phyloP scores from a whole-genome alignment of 495 filamentous ascomycete genomes.

The Penicillium cinerascens region DNA sequence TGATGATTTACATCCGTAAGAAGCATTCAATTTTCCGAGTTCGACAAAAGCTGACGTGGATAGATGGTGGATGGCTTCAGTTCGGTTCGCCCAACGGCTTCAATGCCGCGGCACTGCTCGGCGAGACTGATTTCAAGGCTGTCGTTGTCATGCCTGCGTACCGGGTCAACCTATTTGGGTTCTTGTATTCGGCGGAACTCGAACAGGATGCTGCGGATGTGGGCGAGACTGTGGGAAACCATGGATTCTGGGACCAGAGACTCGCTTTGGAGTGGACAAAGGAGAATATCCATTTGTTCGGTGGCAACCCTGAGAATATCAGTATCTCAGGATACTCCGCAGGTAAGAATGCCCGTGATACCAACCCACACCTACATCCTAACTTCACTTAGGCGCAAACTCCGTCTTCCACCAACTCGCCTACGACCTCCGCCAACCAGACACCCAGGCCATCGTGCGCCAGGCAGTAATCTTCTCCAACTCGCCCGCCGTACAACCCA shows the following conservation, averaged over 20 bases:
- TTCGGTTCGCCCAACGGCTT: slow-evolving; percentile 48
- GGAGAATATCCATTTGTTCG: slow-evolving; percentile 57
- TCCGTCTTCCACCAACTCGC: slow-evolving; percentile 58
- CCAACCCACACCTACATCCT: not conserved
- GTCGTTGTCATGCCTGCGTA: slow-evolving; percentile 67
- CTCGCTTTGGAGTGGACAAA: slow-evolving; percentile 62
- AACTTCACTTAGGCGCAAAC: slow-evolving; percentile 50
- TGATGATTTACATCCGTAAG: slow-evolving; percentile 44
- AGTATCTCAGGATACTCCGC: slow-evolving; percentile 66
- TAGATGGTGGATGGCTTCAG: slow-evolving; percentile 58
- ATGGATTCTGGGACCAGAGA: slow-evolving; percentile 68
- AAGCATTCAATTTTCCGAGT: not conserved
- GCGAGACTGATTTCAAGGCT: slow-evolving; percentile 46
- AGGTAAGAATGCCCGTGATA: slow-evolving; percentile 19
- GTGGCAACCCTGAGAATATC: slow-evolving; percentile 59
- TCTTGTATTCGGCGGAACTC: slow-evolving; percentile 53
- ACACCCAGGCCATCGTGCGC: slow-evolving; percentile 37
- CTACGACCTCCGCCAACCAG: slow-evolving; percentile 49
- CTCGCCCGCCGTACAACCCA: slow-evolving; percentile 53
- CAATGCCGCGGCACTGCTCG: slow-evolving; percentile 47
- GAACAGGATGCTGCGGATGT: slow-evolving; percentile 50
- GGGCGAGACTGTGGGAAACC: slow-evolving; percentile 48
- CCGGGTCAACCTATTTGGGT: slow-evolving; percentile 64
- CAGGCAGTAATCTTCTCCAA: slow-evolving; percentile 55
- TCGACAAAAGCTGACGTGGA: not conserved